Conservation (phyloP, 1,139 yeast genomes). For the Geotrichum fermentans region DNA sequence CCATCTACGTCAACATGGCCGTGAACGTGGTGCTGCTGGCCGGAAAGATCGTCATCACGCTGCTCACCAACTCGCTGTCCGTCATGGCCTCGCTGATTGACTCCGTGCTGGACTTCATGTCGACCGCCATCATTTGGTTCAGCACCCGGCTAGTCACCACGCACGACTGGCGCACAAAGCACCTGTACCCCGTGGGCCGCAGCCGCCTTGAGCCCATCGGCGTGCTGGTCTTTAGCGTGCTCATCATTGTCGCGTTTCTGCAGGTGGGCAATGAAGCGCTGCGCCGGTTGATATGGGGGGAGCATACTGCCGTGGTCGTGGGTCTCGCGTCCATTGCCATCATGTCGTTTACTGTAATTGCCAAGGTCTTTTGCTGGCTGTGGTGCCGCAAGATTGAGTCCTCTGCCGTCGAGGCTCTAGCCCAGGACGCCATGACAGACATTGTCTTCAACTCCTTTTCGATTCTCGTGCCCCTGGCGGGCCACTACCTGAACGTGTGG, state of each 20-base stretch:
- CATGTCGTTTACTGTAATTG: constrained; percentile 58
- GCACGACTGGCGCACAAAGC: constrained; percentile 46
- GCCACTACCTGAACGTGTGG: constrained; percentile 51
- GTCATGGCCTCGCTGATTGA: constrained; percentile 75
- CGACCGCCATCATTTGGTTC: constrained; percentile 66
- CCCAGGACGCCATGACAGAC: constrained; percentile 79
- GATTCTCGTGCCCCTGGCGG: constrained; percentile 61
- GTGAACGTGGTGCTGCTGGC: constrained; percentile 55
- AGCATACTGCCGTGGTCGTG: constrained; percentile 40
- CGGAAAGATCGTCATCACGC: constrained; percentile 60
- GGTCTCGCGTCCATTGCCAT: constrained; percentile 54
- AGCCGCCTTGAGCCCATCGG: constrained; percentile 75
- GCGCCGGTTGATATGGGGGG: constrained; percentile 31
- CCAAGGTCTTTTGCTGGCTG: constrained; percentile 57
- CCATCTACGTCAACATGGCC: constrained; percentile 61
- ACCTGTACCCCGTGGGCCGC: constrained; percentile 61
- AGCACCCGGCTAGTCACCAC: constrained; percentile 58
- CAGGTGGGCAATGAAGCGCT: constrained; percentile 67
- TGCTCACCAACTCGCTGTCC: constrained; percentile 64
- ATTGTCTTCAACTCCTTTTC: constrained; percentile 67
- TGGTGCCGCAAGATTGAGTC: constrained; percentile 64
- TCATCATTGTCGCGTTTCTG: constrained; percentile 65
- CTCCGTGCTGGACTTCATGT: constrained; percentile 66
- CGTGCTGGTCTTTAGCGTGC: constrained; percentile 63
- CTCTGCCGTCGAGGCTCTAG: constrained; percentile 69